Percentiles rank a stretch among this genome's conserved stretches.
Conservation (phyloP, 1,284 basidiomycete species). For the Leccinum solheimii region DNA sequence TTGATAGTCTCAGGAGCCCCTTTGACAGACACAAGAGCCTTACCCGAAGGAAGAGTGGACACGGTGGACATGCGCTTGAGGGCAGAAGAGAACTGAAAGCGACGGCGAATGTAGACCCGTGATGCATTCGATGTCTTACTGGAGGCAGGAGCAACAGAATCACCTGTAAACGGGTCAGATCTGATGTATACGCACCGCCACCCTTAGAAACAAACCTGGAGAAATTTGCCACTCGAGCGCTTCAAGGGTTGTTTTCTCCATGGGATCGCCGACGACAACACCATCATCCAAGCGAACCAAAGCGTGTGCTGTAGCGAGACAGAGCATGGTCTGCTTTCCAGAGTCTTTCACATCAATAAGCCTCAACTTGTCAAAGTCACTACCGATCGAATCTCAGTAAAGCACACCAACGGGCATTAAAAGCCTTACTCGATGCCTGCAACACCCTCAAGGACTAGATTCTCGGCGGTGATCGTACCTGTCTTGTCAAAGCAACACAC, state of each 20-base stretch:
- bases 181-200: not conserved
- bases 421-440: conserved; percentile 77
- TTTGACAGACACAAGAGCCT: conserved; percentile 75
- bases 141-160: conserved; percentile 63
- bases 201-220: conserved; percentile 52
- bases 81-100: conserved; percentile 95
- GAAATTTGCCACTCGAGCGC: conserved; percentile 88
- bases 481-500: conserved; percentile 99
- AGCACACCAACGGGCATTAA: not conserved
- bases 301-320: conserved; percentile 93
- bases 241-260: conserved; percentile 97
- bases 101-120: conserved; percentile 75
- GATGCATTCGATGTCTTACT: conserved; percentile 53
- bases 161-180: conserved; percentile 43
- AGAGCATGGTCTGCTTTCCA: conserved; percentile 77
- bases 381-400: conserved; percentile 28
- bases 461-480: conserved; percentile 93
- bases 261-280: conserved; percentile 93
- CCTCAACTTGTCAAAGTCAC: conserved; percentile 57
- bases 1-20: conserved; percentile 96
- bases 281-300: conserved; percentile 93
- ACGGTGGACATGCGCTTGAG: conserved; percentile 96
- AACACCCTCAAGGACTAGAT: conserved; percentile 91
- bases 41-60: conserved; percentile 65
- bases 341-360: conserved; percentile 81